Evolutionary conservation across 306 rosid species (phyloP), one percentile per base, ranked within the genome.

Genomic region (Corylus avellana): DNA sequence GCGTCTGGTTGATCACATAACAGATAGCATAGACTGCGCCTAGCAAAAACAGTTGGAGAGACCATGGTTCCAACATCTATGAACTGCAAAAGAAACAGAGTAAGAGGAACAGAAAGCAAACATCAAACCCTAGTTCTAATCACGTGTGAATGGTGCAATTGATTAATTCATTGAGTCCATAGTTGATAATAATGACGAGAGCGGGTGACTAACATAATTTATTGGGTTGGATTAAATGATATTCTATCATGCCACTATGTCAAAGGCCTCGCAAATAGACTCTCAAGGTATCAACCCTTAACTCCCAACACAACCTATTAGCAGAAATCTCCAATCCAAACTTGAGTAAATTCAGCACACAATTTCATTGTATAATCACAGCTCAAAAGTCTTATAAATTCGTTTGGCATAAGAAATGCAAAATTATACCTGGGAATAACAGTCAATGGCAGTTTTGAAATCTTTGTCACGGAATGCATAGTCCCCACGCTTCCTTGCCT

Each of bases 401-500:
- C 17, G 47, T 37, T 2, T 17, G 2, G 4, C 25, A 3, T 29
- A 81, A 67, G 70, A 74, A 66, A 74, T 46, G 77, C 59, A 72
- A 57, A 77, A 48, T 50, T 62, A 74, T 81, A 93, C 99, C 99
- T 93, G 97, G 68, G 99, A 95, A 83, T 95, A 95, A 83, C 91
- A 93, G 72, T 95, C 99, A 17, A 93, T 89, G 74, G 99, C 99
- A 72, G 90, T 82, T 78, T 85, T 93, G 54, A 93, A 90, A 74
- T 95, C 97, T 75, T 90, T 93, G 85, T 93, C 97, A 70, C 98
- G 96, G 78, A 95, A 95, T 51, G 99, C 99, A 70, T 53, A 84
- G 83, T 95, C 98, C 55, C 99, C 99, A 5, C 97, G 96, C 84
- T 91, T 95, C 84, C 99, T 91, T 54, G 99, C 98, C 77, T 95